These are phyloP conservation scores for Chaetomiaceae sp. DNA, from an alignment of 2,329 filamentous ascomycete species.

Conservation along the genomic window DNA sequence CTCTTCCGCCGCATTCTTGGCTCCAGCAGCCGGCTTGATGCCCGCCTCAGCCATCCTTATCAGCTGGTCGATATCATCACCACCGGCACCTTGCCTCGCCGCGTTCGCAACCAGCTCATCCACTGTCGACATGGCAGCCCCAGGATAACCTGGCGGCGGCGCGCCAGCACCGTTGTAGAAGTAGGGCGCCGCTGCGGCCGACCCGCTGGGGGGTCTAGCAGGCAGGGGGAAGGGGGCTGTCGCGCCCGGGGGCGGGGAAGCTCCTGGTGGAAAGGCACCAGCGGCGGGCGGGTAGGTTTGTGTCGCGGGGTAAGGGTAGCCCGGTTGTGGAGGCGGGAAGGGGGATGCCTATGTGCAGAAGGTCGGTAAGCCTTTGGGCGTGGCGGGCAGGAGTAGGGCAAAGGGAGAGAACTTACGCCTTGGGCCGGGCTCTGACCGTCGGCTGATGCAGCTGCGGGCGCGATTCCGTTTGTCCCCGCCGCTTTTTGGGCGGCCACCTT, in stretches of 20 bases:
- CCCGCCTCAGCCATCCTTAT: conserved; percentile 62
- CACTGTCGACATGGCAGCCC: conserved; percentile 39
- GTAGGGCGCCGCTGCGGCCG: conserved; percentile 26
- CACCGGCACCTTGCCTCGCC: conserved; percentile 31
- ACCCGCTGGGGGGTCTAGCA: conserved; percentile 41
- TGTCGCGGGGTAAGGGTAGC: conserved; percentile 29
- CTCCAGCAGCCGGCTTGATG: conserved; percentile 44
- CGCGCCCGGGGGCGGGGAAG: conserved; percentile 35
- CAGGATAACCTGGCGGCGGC: conserved; percentile 28
- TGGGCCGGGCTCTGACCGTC: conserved; percentile 48
- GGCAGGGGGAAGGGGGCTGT: conserved; percentile 42
- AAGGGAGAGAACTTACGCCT: conserved; percentile 47
- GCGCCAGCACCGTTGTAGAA: conserved; percentile 30
- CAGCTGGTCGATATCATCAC: conserved; percentile 61
- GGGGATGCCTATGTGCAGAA: conserved; percentile 36
- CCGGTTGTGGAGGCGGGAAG: conserved; percentile 40
- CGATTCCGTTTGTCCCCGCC: conserved; percentile 53
- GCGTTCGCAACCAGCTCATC: conserved; percentile 46
- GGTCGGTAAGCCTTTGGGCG: neutral
- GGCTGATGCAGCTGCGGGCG: conserved; percentile 45
- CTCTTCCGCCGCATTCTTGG: conserved; percentile 60
- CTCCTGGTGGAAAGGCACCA: conserved; percentile 32
- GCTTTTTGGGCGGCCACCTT: conserved; percentile 59
- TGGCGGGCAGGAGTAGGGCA: neutral
- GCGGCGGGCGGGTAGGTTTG: conserved; percentile 23